phyloP scores from a whole-genome alignment of 2,329 filamentous ascomycete species.

The Magnaporthales sp. region DNA sequence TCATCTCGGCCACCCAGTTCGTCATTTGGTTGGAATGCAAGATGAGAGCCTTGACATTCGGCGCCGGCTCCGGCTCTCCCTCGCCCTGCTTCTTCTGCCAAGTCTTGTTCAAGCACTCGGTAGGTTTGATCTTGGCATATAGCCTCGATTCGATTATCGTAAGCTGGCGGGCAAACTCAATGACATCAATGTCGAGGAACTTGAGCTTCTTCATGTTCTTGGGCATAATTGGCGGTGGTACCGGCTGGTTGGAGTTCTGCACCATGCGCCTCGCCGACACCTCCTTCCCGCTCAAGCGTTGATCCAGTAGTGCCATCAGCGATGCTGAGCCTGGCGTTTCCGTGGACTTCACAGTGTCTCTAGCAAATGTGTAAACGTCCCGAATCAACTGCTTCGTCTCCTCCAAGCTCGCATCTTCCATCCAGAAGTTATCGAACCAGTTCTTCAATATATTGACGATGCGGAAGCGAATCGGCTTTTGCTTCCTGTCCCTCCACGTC shows the following conservation, averaged over 20 bases:
- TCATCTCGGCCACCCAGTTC: constrained; percentile 99
- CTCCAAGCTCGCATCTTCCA: constrained; percentile 76
- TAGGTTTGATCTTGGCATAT: constrained; percentile 92
- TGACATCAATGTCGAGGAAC: constrained; percentile 92
- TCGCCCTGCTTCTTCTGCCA: constrained; percentile 94
- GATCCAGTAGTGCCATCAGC: constrained; percentile 79
- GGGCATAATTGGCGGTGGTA: constrained; percentile 82
- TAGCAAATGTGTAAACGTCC: constrained; percentile 83
- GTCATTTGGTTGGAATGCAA: constrained; percentile 97
- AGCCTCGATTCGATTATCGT: constrained; percentile 94
- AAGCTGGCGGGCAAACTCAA: constrained; percentile 93
- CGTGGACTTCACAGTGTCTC: constrained; percentile 84
- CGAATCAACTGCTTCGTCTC: constrained; percentile 78
- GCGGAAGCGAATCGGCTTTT: constrained; percentile 89
- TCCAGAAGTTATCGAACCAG: constrained; percentile 99
- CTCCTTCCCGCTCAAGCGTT: constrained; percentile 81
- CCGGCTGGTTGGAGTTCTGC: constrained; percentile 73
- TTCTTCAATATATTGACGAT: constrained; percentile 97
- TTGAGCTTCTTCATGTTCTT: constrained; percentile 99
- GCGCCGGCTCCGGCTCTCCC: constrained; percentile 74
- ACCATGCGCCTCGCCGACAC: constrained; percentile 78
- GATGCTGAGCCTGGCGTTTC: constrained; percentile 84
- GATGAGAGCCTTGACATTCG: constrained; percentile 93
- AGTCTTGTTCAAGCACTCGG: constrained; percentile 95
- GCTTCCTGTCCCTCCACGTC: constrained; percentile 85